Evolutionary conservation across 2,329 filamentous ascomycete species (phyloP).

Genomic region (Moelleriella libera): DNA sequence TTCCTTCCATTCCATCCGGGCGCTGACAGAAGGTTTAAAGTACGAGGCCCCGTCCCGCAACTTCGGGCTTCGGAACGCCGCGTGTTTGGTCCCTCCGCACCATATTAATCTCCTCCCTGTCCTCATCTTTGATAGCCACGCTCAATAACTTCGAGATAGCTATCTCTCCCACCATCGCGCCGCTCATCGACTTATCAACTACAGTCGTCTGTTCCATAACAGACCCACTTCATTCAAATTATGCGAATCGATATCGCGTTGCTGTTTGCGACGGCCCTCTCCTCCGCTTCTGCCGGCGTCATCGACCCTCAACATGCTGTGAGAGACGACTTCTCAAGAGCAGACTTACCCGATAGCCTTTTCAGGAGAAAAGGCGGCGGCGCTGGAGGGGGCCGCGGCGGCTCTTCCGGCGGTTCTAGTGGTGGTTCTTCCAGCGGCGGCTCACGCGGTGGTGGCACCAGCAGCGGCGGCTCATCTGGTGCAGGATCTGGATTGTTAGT

Average conservation of each 20-base stretch:
- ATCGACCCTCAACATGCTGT: constrained; percentile 10
- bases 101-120: too few species aligned
- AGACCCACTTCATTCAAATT: not conserved
- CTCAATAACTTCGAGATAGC: too few species aligned
- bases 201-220: too few species aligned
- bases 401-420: constrained; percentile 2
- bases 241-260: constrained; percentile 7
- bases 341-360: constrained; percentile 25
- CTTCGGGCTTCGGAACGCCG: too few species aligned
- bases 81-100: too few species aligned
- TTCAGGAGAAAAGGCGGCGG: constrained; percentile 46
- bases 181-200: too few species aligned
- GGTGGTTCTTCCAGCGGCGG: constrained; percentile 6
- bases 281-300: constrained; percentile 2
- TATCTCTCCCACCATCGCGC: too few species aligned
- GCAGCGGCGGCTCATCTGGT: constrained; percentile 6
- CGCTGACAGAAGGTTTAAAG: too few species aligned
- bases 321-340: constrained; percentile 10
- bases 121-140: too few species aligned
- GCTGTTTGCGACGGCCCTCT: constrained; percentile 1
- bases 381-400: constrained; percentile 32
- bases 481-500: constrained; percentile 6
- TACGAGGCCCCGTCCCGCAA: too few species aligned
- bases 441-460: constrained; percentile 8
- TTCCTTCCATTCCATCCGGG: too few species aligned